Conservation (phyloP, 2,329 filamentous ascomycete species). For the Fusarium tuaranense region DNA sequence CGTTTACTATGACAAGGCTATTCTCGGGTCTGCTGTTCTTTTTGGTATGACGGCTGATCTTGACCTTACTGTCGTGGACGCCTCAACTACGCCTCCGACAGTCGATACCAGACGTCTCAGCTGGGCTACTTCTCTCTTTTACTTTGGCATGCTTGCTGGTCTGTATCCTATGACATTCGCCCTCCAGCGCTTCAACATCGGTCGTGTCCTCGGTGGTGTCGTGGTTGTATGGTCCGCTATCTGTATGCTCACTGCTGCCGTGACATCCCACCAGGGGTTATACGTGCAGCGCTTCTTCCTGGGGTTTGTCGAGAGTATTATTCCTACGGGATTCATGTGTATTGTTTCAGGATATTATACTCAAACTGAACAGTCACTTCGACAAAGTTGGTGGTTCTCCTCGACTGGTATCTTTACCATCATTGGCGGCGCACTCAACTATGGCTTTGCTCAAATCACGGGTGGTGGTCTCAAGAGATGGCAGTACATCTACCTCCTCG, state of each 20-base stretch:
- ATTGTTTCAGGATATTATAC: slow-evolving; percentile 73
- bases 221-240: slow-evolving; percentile 75
- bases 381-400: slow-evolving; percentile 77
- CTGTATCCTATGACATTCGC: slow-evolving; percentile 80
- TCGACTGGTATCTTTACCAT: slow-evolving; percentile 70
- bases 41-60: slow-evolving; percentile 83
- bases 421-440: slow-evolving; percentile 73
- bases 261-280: slow-evolving; percentile 72
- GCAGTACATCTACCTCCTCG: slow-evolving; percentile 79
- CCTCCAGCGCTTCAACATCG: slow-evolving; percentile 74
- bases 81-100: slow-evolving; percentile 60
- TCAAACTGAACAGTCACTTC: slow-evolving; percentile 71
- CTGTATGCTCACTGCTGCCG: slow-evolving; percentile 76
- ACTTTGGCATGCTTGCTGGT: slow-evolving; percentile 82
- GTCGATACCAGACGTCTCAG: slow-evolving; percentile 75
- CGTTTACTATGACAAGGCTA: slow-evolving; percentile 69
- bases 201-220: slow-evolving; percentile 71
- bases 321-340: slow-evolving; percentile 76
- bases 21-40: slow-evolving; percentile 77
- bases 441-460: slow-evolving; percentile 73
- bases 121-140: slow-evolving; percentile 84
- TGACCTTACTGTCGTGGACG: slow-evolving; percentile 63
- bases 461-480: slow-evolving; percentile 67
- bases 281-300: slow-evolving; percentile 76
- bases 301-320: slow-evolving; percentile 71